Percentiles rank a stretch among this genome's conserved stretches.
phyloP scores from a whole-genome alignment of 225 moss, liverwort and hornwort species.

The Marchantia polymorpha region DNA sequence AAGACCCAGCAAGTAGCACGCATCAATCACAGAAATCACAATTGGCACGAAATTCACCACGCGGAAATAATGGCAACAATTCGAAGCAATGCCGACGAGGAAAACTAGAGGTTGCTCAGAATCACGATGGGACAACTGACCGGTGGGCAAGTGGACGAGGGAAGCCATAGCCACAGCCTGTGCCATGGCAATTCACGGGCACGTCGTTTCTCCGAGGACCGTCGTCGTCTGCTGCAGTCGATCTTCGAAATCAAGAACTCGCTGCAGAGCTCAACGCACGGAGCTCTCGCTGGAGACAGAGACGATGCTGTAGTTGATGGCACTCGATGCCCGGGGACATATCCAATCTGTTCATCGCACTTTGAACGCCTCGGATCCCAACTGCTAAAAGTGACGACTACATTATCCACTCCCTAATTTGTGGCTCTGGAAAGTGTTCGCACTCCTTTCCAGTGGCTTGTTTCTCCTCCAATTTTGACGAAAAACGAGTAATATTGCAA shows the following conservation, averaged over 20 bases:
- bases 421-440: neutral
- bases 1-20: neutral
- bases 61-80: neutral
- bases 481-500: too few species aligned
- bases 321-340: neutral
- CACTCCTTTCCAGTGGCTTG: neutral
- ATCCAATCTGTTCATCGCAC: neutral
- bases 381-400: conserved; percentile 11
- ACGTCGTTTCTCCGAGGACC: neutral
- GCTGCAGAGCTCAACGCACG: neutral
- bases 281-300: neutral
- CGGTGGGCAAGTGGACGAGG: neutral
- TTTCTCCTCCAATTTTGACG: too few species aligned
- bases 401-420: conserved; percentile 8
- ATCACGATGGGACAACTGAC: neutral
- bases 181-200: conserved; percentile 10
- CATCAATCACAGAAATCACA: neutral
- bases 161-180: conserved; percentile 19
- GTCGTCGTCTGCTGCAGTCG: neutral
- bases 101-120: neutral
- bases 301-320: neutral
- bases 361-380: neutral
- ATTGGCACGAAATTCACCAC: neutral
- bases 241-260: neutral
- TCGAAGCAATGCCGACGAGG: neutral